These are phyloP conservation scores for Aegilops umbellulata DNA, from an alignment of 176 grass and related monocot species.

Conservation along the genomic window DNA sequence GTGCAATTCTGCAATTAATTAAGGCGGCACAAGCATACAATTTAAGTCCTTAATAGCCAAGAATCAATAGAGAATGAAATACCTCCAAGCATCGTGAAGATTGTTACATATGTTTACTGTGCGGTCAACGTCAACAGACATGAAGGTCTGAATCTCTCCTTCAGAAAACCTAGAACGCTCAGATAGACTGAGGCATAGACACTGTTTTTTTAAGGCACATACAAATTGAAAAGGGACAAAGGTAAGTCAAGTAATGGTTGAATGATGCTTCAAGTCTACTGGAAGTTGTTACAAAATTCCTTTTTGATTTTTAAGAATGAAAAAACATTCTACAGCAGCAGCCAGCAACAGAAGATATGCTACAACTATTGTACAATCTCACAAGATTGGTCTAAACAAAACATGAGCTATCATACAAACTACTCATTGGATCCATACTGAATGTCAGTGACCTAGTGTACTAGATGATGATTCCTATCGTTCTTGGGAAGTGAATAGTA, in stretches of 20 bases:
- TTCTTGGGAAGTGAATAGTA: neutral
- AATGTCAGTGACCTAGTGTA: neutral
- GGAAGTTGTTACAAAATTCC: neutral
- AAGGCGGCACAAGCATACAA: neutral
- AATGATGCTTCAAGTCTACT: constrained; percentile 4
- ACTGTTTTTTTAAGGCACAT: constrained; percentile 49
- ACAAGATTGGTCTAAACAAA: neutral
- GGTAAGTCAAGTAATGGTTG: constrained; percentile 5
- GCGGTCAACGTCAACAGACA: constrained; percentile 94
- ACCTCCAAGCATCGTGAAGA: constrained; percentile 98
- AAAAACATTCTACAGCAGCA: neutral
- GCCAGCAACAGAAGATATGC: constrained; percentile 10
- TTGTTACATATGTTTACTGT: constrained; percentile 88
- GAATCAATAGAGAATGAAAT: constrained; percentile 10
- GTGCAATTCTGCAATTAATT: constrained; percentile 13
- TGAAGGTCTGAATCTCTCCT: constrained; percentile 95
- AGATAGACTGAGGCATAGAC: constrained; percentile 72
- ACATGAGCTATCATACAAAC: neutral
- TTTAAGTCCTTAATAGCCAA: neutral
- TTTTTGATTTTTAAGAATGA: neutral
- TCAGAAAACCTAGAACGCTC: constrained; percentile 94
- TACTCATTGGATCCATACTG: neutral
- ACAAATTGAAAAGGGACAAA: constrained; percentile 26
- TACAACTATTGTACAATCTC: neutral
- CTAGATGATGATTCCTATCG: neutral